Conservation (phyloP, 768 basidiomycete species). For the Lactarius vividus region DNA sequence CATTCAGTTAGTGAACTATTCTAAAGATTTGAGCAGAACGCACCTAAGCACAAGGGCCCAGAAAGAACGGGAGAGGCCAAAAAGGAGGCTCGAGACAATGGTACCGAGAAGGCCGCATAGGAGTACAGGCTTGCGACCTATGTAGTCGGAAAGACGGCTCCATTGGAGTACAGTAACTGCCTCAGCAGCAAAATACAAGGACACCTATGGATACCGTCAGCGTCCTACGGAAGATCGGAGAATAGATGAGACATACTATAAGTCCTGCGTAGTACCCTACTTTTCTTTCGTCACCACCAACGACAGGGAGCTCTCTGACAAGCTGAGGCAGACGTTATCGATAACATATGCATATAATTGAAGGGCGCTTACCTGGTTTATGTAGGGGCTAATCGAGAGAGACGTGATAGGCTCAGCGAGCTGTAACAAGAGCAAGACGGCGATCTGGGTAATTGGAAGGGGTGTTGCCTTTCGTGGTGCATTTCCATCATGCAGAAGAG, state of each 20-base stretch:
- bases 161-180: neutral
- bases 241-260: slow-evolving; percentile 38
- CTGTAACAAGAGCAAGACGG: slow-evolving; percentile 43
- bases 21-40: neutral
- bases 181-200: slow-evolving; percentile 22
- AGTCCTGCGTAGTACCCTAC: slow-evolving; percentile 51
- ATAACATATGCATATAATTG: neutral
- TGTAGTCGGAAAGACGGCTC: neutral
- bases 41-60: neutral
- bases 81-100: neutral
- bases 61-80: slow-evolving; percentile 1
- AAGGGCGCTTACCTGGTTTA: slow-evolving; percentile 43
- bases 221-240: too few species aligned
- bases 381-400: slow-evolving; percentile 49
- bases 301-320: slow-evolving; percentile 42
- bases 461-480: slow-evolving; percentile 36
- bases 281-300: slow-evolving; percentile 42
- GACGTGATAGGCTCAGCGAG: slow-evolving; percentile 50
- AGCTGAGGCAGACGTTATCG: slow-evolving; percentile 34
- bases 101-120: neutral
- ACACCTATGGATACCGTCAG: slow-evolving; percentile 36
- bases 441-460: slow-evolving; percentile 46
- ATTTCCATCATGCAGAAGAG: slow-evolving; percentile 8
- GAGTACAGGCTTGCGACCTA: neutral
- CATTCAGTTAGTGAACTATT: slow-evolving; percentile 53